Base-by-base conservation (phyloP, 108 stramenopile genomes). In the Asterionellopsis glacialis region DNA sequence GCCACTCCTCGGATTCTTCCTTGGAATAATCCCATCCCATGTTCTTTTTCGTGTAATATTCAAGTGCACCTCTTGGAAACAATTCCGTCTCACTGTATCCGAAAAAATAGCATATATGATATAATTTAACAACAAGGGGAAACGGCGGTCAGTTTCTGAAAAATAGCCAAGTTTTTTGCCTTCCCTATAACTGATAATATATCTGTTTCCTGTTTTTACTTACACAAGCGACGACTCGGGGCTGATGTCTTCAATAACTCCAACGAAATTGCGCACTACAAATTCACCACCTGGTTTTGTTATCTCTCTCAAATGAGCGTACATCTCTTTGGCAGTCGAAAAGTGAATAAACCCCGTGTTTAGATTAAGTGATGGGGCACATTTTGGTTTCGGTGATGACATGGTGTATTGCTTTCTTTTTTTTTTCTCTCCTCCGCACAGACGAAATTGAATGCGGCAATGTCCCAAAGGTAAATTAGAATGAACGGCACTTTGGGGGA, bases 181-280 rank as follows among this genome's bases (percentile, higher is more conserved):
- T n/a, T n/a, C n/a, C n/a, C n/a, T n/a, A n/a, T n/a, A n/a, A n/a
- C n/a, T n/a, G n/a, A n/a, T 11, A 43, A 14, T 11, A 43, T 14
- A 43, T 43, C n/a, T n/a, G n/a, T n/a, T n/a, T n/a, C 33, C 33
- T 33, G 7, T 33, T 33, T n/a, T 33, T 33, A 57, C 40, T 60
- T 10, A 47, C 44, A 81, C 80, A 9, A 53, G 51, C 9, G 69
- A 67, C 24, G 80, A 68, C 26, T 48, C 65, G 15, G 69, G 51
- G 26, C 56, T 57, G 49, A 83, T 64, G 55, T 79, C 81, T 61
- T 73, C 61, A 66, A 83, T 79, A 41, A 79, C 74, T 42, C 75
- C 77, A 11, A 70, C 68, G 63, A 79, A 83, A 62, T 83, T 83
- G 0, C 76, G 70, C 0, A 83, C 77, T 0, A 79, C 70, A 51